These are phyloP conservation scores for Lyophyllum atratum DNA, from an alignment of 768 basidiomycete genomes.

Conservation along the genomic window DNA sequence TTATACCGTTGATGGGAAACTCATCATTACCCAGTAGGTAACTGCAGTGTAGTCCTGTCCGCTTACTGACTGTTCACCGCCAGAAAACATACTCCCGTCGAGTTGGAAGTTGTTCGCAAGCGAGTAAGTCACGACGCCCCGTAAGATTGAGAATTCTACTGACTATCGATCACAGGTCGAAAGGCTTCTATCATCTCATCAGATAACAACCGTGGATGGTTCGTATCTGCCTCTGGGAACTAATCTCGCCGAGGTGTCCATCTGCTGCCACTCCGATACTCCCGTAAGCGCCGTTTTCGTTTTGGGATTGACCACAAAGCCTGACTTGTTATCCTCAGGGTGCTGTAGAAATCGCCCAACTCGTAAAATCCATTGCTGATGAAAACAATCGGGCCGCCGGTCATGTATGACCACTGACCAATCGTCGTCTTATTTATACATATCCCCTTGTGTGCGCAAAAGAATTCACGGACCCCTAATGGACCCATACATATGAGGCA, in stretches of 20 bases:
- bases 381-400: conserved; percentile 45
- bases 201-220: conserved; percentile 50
- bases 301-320: neutral
- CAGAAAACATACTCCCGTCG: conserved; percentile 54
- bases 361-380: conserved; percentile 59
- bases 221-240: conserved; percentile 42
- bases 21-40: conserved; percentile 59
- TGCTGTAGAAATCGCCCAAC: conserved; percentile 17
- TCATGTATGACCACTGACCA: conserved; percentile 15
- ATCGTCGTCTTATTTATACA: neutral
- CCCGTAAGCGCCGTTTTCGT: conserved; percentile 42
- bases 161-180: conserved; percentile 34
- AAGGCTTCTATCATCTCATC: conserved; percentile 41
- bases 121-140: conserved; percentile 35
- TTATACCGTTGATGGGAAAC: conserved; percentile 55
- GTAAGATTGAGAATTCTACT: neutral
- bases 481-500: neutral
- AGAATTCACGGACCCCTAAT: no score
- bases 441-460: neutral
- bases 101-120: conserved; percentile 39
- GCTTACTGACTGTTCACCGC: neutral
- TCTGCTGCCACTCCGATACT: conserved; percentile 68
- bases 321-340: neutral
- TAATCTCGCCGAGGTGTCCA: conserved; percentile 52
- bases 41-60: neutral